These are phyloP conservation scores for Bonia amplexicaulis DNA, from an alignment of 176 grass and related monocot genomes.

Conservation along the genomic window DNA sequence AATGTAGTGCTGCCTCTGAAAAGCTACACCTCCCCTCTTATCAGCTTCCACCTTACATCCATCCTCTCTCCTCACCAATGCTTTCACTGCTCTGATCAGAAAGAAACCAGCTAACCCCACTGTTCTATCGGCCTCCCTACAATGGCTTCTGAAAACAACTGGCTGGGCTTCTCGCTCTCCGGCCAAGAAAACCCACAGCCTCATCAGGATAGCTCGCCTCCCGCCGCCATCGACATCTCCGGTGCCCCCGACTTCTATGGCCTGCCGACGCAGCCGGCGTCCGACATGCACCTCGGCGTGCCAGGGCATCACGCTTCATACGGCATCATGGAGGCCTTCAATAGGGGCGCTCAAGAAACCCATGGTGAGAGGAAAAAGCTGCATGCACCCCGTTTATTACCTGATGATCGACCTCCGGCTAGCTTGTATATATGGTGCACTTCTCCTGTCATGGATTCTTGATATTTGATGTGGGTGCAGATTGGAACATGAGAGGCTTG, in stretches of 20 bases:
- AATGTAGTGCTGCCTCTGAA: constrained; percentile 36
- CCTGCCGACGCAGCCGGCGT: constrained; percentile 8
- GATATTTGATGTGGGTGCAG: constrained; percentile 50
- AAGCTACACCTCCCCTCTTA: constrained; percentile 14
- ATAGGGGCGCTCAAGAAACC: constrained; percentile 32
- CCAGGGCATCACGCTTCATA: constrained; percentile 37
- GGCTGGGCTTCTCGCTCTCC: constrained; percentile 68
- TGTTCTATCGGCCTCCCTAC: constrained; percentile 13
- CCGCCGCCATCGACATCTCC: constrained; percentile 38
- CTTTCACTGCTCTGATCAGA: constrained; percentile 28
- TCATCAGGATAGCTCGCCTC: constrained; percentile 33
- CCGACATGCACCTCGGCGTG: constrained; percentile 33
- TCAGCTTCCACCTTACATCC: constrained; percentile 17
- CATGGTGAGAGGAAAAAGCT: constrained; percentile 33
- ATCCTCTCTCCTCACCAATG: constrained; percentile 22
- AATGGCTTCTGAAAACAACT: constrained; percentile 74
- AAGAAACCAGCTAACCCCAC: not conserved
- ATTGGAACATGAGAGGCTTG: constrained; percentile 81
- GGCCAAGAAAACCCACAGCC: constrained; percentile 52
- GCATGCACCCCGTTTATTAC: not conserved
- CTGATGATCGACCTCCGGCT: not conserved
- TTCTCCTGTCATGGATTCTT: constrained; percentile 4
- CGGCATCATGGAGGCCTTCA: constrained; percentile 51
- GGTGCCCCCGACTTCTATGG: constrained; percentile 44
- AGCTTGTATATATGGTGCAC: constrained; percentile 4